Evolutionary conservation across 2,329 filamentous ascomycete species (phyloP), one percentile per base, ranked within the genome.

Genomic region (Pseudogymnoascus sp.): DNA sequence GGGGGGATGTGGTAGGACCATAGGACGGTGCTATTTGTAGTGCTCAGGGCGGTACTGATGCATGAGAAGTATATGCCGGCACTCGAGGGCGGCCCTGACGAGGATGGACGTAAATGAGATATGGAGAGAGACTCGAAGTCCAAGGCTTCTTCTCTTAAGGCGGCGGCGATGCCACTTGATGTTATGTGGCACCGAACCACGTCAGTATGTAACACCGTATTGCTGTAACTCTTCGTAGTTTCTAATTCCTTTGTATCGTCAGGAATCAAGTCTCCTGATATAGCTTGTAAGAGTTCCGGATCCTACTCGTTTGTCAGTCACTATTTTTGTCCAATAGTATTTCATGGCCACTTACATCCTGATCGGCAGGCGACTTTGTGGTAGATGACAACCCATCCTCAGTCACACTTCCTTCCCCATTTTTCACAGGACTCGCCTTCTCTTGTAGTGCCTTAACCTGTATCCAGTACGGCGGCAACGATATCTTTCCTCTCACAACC

Each of bases 1-100:
- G 80, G 76, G 0, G 83, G 82, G 57, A 86, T 84, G 63, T 79
- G 78, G 74, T 84, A 86, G 69, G 81, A 83, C 84, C 84, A 86
- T 2, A 86, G 75, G 8, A 85, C 77, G 0, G 83, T 85, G 67
- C 81, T 78, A 60, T 77, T 80, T 0, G 79, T 77, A 1, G 81
- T 83, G 18, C 81, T 80, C 64, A 81, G 80, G 0, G 84, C 83
- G 0, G 83, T 86, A 0, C 78, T 78, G 1, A 79, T 79, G 64
- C 78, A 80, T 29, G 83, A 81, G 66, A 86, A 86, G 83, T 84
- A 86, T 8, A 78, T 72, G 7, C 82, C 81, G 31, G 75, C 73
- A 0, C 72, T 75, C 18, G 51, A 34, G 2, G 16, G 51, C 5
- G 12, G 16, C 16, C 51, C 51, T 2, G 51, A 57, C 8, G 29